Base-by-base conservation (phyloP, 2,329 filamentous ascomycete genomes). In the Beauveria scarabaeidicola region DNA sequence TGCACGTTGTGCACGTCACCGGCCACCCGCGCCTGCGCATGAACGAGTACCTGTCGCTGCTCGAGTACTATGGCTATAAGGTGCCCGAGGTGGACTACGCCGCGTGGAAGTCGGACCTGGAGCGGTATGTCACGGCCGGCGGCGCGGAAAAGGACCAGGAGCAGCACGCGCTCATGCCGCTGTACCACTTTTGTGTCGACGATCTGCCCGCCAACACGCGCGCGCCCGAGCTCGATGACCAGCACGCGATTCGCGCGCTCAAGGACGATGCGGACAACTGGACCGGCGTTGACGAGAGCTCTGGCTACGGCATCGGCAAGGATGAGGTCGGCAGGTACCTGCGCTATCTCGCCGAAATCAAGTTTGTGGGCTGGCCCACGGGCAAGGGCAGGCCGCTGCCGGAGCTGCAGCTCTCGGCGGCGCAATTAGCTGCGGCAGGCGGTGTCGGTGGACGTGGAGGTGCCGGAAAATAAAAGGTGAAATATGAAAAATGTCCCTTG, bases 1-100 rank as follows among this genome's bases (percentile, higher is more conserved):
- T 79, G 3, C 77, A 81, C 61, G 89, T 96, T 5, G 81, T 85
- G 1, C 90, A 96, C 65, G 86, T 94, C 52, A 95, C 91, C 1
- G 83, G 83, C 3, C 90, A 92, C 70, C 91, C 91, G 2, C 81
- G 90, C 17, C 81, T 94, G 44, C 84, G 84, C 2, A 87, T 92
- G 78, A 90, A 88, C 73, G 81, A 90, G 69, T 96, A 85, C 73
- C 79, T 94, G n/a, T 81, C 81, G 21, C 78, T 82, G 0, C 78
- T 96, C 8, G 80, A 87, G 68, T 79, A 77, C 21, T 95, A 90
- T 69, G 90, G 64, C 79, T 95, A 61, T 83, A 89, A 72, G 47
- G 88, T 89, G 0, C 87, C 88, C 0, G 88, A 90, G 69, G 80
- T 94, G 13, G 87, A 90, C 66, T 89, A 93, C 69, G 64, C 66